Conservation (phyloP, 768 basidiomycete species). For the Mycena filopes region DNA sequence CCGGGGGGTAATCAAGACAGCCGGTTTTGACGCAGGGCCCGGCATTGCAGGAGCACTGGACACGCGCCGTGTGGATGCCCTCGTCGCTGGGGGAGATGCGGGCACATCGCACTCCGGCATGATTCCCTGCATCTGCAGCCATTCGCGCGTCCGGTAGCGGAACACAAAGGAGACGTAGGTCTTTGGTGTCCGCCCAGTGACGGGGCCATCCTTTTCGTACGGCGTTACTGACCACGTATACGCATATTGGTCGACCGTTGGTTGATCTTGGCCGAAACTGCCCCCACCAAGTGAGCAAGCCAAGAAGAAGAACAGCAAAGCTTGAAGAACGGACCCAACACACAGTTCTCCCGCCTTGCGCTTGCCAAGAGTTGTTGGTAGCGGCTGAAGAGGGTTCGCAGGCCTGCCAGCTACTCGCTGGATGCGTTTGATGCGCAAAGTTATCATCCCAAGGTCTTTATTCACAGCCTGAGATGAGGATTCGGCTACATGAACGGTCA, state of each 20-base stretch:
- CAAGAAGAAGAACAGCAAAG: constrained; percentile 10
- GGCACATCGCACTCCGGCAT: constrained; percentile 44
- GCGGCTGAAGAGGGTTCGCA: constrained; percentile 54
- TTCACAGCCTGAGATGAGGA: constrained; percentile 32
- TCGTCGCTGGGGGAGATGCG: constrained; percentile 33
- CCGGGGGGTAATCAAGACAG: constrained; percentile 30
- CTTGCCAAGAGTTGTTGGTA: constrained; percentile 51
- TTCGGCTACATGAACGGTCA: constrained; percentile 23
- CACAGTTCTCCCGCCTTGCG: constrained; percentile 55
- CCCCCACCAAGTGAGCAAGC: constrained; percentile 6
- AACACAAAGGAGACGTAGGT: constrained; percentile 78
- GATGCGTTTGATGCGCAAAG: constrained; percentile 58
- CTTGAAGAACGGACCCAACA: constrained; percentile 52
- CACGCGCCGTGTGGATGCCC: constrained; percentile 47
- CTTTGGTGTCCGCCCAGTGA: constrained; percentile 44
- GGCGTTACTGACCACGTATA: constrained; percentile 66
- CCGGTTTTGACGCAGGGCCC: constrained; percentile 21
- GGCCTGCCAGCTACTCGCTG: constrained; percentile 41
- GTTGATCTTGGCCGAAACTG: constrained; percentile 61
- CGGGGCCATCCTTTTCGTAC: constrained; percentile 48
- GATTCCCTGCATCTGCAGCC: constrained; percentile 63
- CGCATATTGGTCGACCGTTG: constrained; percentile 51
- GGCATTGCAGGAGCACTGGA: constrained; percentile 51
- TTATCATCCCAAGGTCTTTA: constrained; percentile 64
- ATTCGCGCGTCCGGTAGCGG: constrained; percentile 67